Conservation (phyloP, 495 filamentous ascomycete species). For the Paragyromitra xinjiangensis region DNA sequence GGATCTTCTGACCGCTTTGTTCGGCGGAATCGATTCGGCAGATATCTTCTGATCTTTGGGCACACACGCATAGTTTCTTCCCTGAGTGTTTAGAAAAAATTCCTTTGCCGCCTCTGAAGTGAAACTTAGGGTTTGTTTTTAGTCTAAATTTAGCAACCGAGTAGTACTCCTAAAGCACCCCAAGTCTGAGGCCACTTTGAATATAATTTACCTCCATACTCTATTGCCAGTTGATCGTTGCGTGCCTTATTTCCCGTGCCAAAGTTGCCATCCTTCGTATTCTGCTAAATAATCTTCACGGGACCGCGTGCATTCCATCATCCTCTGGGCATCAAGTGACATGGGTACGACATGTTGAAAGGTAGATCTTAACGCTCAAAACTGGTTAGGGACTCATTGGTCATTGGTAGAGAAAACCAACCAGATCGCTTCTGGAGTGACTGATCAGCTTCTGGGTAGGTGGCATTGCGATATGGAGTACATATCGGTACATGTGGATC, state of each 20-base stretch:
- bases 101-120: neutral
- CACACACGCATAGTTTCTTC: neutral
- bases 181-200: neutral
- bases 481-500: slow-evolving; percentile 26
- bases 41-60: neutral
- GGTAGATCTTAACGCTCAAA: slow-evolving; percentile 1
- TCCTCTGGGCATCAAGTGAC: neutral
- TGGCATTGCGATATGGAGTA: neutral
- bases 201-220: neutral
- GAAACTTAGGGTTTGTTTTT: neutral
- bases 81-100: neutral
- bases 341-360: neutral
- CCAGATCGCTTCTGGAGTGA: slow-evolving; percentile 6
- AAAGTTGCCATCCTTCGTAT: neutral
- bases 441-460: slow-evolving; percentile 19
- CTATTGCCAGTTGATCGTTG: neutral
- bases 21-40: neutral
- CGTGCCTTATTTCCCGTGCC: neutral
- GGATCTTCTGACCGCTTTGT: slow-evolving; percentile 6
- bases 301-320: neutral
- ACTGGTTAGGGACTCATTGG: slow-evolving; percentile 3
- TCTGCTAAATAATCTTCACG: neutral
- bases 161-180: neutral
- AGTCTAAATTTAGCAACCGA: neutral
- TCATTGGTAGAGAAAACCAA: slow-evolving; percentile 10